Evolutionary conservation across 2,329 filamentous ascomycete species (phyloP).

Genomic region (Colletotrichum sansevieriae): DNA sequence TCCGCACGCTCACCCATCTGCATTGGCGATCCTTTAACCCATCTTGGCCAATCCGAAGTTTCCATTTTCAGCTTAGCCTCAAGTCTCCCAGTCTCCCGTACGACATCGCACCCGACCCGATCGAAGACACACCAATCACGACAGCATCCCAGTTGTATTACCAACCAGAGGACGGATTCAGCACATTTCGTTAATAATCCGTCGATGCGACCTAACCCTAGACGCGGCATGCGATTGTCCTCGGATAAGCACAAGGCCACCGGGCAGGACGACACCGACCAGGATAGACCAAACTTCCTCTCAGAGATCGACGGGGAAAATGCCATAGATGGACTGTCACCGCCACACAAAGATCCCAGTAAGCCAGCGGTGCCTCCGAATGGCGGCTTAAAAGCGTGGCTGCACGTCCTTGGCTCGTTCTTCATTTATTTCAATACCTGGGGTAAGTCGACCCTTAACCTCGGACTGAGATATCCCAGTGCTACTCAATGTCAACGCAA

Average conservation of each 20-base stretch:
- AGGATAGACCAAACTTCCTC: slow-evolving; percentile 9
- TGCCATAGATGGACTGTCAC: slow-evolving; percentile 9
- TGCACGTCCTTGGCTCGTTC: slow-evolving; percentile 60
- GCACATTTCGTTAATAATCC: background rate
- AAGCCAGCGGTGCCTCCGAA: slow-evolving; percentile 39
- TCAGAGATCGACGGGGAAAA: slow-evolving; percentile 26
- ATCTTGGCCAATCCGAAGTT: background rate
- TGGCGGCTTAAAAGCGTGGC: slow-evolving; percentile 58
- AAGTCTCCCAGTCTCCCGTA: slow-evolving; percentile 4
- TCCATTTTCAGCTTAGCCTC: slow-evolving; percentile 13
- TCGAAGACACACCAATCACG: slow-evolving; percentile 15
- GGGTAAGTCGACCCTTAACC: slow-evolving; percentile 28
- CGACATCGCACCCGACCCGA: slow-evolving; percentile 5
- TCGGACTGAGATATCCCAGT: background rate
- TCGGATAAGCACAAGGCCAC: slow-evolving; percentile 25
- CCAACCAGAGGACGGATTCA: too few relatives aligned
- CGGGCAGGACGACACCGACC: background rate
- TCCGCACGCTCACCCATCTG: slow-evolving; percentile 5
- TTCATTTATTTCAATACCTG: slow-evolving; percentile 63
- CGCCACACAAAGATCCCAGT: background rate
- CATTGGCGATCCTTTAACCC: slow-evolving; percentile 13
- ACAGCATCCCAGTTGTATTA: slow-evolving; percentile 13
- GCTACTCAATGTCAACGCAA: background rate
- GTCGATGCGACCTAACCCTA: slow-evolving; percentile 10
- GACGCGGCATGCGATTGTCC: slow-evolving; percentile 14